These are phyloP conservation scores for Nakazawaea laoshanensis DNA, from an alignment of 805 yeast species.

Conservation along the genomic window DNA sequence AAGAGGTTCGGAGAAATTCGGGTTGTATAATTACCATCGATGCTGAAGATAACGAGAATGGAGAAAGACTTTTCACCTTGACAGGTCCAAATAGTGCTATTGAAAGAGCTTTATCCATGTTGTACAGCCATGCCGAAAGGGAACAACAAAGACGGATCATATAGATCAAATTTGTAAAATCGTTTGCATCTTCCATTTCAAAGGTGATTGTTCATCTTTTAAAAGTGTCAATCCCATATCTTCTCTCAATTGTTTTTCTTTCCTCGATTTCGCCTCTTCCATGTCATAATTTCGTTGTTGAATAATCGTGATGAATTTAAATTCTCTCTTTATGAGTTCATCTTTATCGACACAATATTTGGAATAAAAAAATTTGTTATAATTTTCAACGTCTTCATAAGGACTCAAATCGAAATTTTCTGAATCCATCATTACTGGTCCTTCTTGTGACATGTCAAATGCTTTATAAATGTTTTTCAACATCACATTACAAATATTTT, in stretches of 20 bases:
- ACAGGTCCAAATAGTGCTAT: conserved; percentile 49
- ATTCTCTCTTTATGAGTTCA: conserved; percentile 18
- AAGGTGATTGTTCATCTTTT: conserved; percentile 9
- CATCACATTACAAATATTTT: conserved; percentile 7
- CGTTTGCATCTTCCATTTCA: conserved; percentile 15
- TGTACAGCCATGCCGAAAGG: conserved; percentile 50
- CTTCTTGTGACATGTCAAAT: conserved; percentile 2
- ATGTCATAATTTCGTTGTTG: conserved; percentile 19
- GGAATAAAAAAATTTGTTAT: conserved; percentile 21
- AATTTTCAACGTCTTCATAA: conserved; percentile 15
- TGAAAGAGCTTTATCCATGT: conserved; percentile 46
- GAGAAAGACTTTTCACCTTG: conserved; percentile 64
- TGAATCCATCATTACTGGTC: conserved; percentile 2
- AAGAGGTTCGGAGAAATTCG: conserved; percentile 70
- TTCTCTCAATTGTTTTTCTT: conserved; percentile 4
- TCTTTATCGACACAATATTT: conserved; percentile 14
- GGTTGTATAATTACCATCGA: conserved; percentile 76
- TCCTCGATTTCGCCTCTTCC: conserved; percentile 6
- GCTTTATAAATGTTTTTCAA: conserved; percentile 10
- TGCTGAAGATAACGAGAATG: conserved; percentile 54
- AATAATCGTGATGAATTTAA: conserved; percentile 19
- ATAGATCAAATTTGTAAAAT: conserved; percentile 10
- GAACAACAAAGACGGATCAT: conserved; percentile 34
- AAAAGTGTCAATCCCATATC: conserved; percentile 2
- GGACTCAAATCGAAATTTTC: conserved; percentile 8